A percentile compares a stretch with the other conserved stretches of the same genome.
Conservation (phyloP, 257 asterid genomes). For the Datura wrightii region DNA sequence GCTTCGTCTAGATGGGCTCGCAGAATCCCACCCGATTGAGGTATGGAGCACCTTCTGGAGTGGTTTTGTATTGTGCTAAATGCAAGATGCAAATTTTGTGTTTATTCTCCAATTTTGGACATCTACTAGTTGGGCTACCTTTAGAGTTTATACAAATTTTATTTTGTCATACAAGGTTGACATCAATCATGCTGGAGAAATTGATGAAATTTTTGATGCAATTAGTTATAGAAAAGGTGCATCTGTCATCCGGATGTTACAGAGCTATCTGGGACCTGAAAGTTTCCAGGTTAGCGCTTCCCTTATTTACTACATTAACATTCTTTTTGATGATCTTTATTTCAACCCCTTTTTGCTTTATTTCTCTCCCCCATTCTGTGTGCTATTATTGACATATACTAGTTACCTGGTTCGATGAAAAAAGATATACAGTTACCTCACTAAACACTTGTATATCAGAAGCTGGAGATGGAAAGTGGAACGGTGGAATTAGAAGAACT, state of each 20-base stretch:
- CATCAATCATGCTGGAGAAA: slow-evolving; percentile 82
- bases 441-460: neutral
- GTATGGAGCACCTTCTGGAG: slow-evolving; percentile 37
- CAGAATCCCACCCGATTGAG: slow-evolving; percentile 96
- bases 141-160: slow-evolving; percentile 1
- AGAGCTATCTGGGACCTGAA: slow-evolving; percentile 91
- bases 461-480: neutral
- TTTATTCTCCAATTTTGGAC: slow-evolving; percentile 17
- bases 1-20: slow-evolving; percentile 91
- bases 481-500: slow-evolving; percentile 23
- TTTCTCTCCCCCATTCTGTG: neutral
- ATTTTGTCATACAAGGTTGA: slow-evolving; percentile 69
- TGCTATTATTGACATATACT: neutral
- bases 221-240: slow-evolving; percentile 97
- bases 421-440: neutral
- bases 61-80: neutral
- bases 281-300: slow-evolving; percentile 73
- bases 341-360: neutral
- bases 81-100: neutral
- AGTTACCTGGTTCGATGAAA: neutral
- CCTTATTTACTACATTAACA: neutral
- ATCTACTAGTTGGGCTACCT: slow-evolving; percentile 12
- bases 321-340: neutral
- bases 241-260: slow-evolving; percentile 91
- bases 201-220: slow-evolving; percentile 95